These are phyloP conservation scores for Fusarium burgessii DNA, from an alignment of 2,329 filamentous ascomycete genomes.

Conservation along the genomic window DNA sequence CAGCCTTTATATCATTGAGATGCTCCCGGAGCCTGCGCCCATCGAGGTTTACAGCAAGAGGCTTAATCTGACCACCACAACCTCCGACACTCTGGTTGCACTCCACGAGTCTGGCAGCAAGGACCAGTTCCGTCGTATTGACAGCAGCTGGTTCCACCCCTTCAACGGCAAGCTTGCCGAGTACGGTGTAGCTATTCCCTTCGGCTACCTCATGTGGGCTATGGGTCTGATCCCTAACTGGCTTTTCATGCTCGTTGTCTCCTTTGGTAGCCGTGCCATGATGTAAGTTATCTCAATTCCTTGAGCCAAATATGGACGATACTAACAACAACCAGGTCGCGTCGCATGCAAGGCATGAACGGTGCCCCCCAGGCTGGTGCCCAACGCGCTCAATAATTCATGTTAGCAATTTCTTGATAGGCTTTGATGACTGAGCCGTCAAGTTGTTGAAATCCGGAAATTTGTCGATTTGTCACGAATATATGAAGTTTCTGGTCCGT, in stretches of 20 bases:
- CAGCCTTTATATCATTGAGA: conserved; percentile 73
- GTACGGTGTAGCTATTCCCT: conserved; percentile 70
- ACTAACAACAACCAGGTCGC: conserved; percentile 53
- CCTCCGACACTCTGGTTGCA: conserved; percentile 71
- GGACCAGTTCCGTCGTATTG: conserved; percentile 62
- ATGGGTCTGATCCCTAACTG: conserved; percentile 77
- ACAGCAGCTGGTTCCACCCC: conserved; percentile 76
- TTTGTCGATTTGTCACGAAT: conserved; percentile 28
- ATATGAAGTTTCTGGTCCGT: conserved; percentile 28
- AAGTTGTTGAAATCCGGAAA: conserved; percentile 14
- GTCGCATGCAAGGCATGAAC: conserved; percentile 49
- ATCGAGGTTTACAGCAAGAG: conserved; percentile 73
- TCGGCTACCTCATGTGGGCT: conserved; percentile 76
- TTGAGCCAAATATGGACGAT: conserved; percentile 7
- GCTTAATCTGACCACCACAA: conserved; percentile 77
- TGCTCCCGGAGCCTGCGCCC: conserved; percentile 73
- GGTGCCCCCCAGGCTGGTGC: conserved; percentile 31
- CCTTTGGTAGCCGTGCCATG: conserved; percentile 77
- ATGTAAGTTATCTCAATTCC: conserved; percentile 69
- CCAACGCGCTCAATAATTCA: conserved; percentile 36
- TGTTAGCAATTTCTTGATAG: neutral
- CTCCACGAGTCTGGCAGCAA: conserved; percentile 65
- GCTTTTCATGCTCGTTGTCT: conserved; percentile 82
- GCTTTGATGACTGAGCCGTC: conserved; percentile 20
- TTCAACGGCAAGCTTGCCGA: conserved; percentile 76